Percentiles rank a stretch among this genome's conserved stretches.
Evolutionary conservation across 106 monocot genomes (phyloP).

Genomic region (Amphibolis antarctica): DNA sequence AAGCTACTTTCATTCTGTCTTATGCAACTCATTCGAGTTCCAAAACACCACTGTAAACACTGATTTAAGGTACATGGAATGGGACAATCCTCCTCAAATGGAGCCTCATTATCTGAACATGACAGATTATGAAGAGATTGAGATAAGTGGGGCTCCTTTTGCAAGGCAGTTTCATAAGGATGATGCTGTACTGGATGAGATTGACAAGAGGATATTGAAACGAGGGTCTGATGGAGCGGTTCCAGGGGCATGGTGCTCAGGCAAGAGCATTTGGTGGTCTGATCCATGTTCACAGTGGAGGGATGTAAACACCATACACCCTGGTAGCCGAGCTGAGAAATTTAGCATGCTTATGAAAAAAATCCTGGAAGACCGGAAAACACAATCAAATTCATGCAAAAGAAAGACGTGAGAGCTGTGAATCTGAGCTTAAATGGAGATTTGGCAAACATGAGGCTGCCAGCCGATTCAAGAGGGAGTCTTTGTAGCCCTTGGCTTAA

Average conservation of each 20-base stretch:
- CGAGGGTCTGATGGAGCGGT: constrained; percentile 15
- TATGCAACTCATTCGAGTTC: constrained; percentile 41
- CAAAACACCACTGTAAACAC: constrained; percentile 40
- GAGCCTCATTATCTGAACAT: constrained; percentile 28
- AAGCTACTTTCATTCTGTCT: constrained; percentile 44
- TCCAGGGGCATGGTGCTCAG: constrained; percentile 39
- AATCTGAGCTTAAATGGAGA: not conserved
- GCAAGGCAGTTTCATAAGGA: constrained; percentile 31
- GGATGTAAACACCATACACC: constrained; percentile 15
- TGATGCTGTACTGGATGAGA: constrained; percentile 26
- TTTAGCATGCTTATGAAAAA: constrained; percentile 17
- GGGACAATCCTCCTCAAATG: constrained; percentile 36
- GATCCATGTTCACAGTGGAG: constrained; percentile 29
- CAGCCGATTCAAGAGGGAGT: too few species aligned
- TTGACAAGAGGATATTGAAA: constrained; percentile 28
- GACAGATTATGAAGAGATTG: constrained; percentile 17
- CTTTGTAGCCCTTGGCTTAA: too few species aligned
- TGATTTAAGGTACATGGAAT: constrained; percentile 37
- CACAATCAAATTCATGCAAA: constrained; percentile 18
- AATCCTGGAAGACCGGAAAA: constrained; percentile 20
- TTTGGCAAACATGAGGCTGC: too few species aligned
- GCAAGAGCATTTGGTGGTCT: constrained; percentile 12
- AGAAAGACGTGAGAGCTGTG: not conserved
- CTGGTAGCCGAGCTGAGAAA: constrained; percentile 21
- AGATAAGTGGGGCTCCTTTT: constrained; percentile 25